Evolutionary conservation across 2,329 filamentous ascomycete species (phyloP), one percentile per base, ranked within the genome.

Genomic region (Achaetomium macrosporum): DNA sequence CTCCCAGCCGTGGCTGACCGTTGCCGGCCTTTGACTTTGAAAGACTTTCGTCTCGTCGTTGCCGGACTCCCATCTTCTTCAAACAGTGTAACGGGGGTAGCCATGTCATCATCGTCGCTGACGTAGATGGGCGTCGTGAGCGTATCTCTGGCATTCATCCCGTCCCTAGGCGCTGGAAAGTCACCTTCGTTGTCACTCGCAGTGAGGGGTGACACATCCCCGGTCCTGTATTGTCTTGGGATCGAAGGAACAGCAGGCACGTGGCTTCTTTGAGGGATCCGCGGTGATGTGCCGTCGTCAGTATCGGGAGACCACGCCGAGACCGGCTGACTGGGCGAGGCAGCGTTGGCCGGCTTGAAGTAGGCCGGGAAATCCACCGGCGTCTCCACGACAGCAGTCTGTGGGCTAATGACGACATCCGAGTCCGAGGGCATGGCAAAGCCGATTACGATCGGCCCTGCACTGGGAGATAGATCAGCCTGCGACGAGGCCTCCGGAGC

Each of bases 371-470:
- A 64, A 30, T 71, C 72, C 20, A 66, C 59, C 3, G 71, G 71
- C 2, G 70, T 73, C 45, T 71, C 68, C 25, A 73, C 63, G 9
- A 70, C 66, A 15, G 74, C 72, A 2, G 73, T 80, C 41, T 76
- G 72, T n/a, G 78, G 77, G 51, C 75, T 79, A 63, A 77, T 69
- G 61, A 71, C 73, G 61, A 68, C 68, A 29, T 72, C 57, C 33
- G 72, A 69, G 42, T 78, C 76, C 13, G 81, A 77, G 2, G 85
- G 79, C 42, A 89, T 71, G 13, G 80, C 77, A 47, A 90, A 82
- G 12, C 85, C 85, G 58, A 89, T 90, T 40, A 86, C 77, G 54
- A 90, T 90, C 1, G 83, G 83, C n/a, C 82, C 76, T 61, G 86
- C 82, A 53, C 78, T 79, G 0, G 86, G 85, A 13, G 85, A 88